Evolutionary conservation across 2,329 filamentous ascomycete genomes (phyloP).

Genomic region (Colletotrichum sp.): DNA sequence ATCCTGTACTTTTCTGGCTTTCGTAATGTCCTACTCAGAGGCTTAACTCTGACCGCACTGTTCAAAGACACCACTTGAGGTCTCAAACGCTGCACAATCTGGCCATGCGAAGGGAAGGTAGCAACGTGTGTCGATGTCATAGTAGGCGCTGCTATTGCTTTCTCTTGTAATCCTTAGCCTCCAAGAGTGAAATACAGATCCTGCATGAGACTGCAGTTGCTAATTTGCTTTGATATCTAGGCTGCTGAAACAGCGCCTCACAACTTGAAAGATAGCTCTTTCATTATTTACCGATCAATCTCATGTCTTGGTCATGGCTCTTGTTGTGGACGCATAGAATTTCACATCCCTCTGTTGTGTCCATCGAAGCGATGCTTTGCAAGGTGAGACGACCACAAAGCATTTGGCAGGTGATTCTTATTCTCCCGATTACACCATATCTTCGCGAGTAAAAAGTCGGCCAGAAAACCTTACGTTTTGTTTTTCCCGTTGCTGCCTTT

Average conservation of each 20-base stretch:
- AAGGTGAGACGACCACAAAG: neutral
- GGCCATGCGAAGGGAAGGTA: neutral
- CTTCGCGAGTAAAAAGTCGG: neutral
- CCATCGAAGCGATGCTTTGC: neutral
- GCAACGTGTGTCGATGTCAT: neutral
- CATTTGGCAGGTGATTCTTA: neutral
- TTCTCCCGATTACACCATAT: neutral
- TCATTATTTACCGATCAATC: neutral
- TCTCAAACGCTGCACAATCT: neutral
- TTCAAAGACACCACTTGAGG: neutral
- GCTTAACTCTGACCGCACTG: neutral
- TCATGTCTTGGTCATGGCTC: neutral
- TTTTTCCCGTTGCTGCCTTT: neutral
- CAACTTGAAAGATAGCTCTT: neutral
- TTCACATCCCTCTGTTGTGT: neutral
- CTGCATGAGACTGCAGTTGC: neutral
- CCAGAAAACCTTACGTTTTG: neutral
- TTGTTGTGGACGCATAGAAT: neutral
- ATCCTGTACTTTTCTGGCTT: neutral
- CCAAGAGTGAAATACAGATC: neutral
- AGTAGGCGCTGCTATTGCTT: neutral
- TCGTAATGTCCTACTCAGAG: neutral
- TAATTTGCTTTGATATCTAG: neutral
- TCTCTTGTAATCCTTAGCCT: neutral
- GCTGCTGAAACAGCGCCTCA: neutral